Evolutionary conservation across 2,329 filamentous ascomycete species (phyloP), one percentile per base, ranked within the genome.

Genomic region (Colletotrichum sojae): DNA sequence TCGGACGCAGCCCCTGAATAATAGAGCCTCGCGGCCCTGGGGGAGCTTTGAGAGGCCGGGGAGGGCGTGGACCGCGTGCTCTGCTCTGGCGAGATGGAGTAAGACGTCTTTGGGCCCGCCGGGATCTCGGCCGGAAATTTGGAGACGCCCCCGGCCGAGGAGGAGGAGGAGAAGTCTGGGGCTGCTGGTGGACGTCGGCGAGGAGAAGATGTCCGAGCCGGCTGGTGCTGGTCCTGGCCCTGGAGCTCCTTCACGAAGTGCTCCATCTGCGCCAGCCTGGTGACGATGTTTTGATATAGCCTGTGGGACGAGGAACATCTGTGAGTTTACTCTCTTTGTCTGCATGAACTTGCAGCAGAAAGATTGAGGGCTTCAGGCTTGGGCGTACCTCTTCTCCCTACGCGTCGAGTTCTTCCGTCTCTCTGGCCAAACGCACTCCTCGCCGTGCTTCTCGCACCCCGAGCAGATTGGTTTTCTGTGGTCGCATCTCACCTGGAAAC

Each of bases 191-290:
- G 31, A 8, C 31, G 31, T 36, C 31, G 40, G 40, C 40, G 10
- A 15, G 40, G 40, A 43, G 46, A 18, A 49, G 18, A 9, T 18
- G 46, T 12, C 18, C 18, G 46, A 18, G 46, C 36, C 18, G 54
- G 46, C 5, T n/a, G n/a, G n/a, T n/a, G n/a, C n/a, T n/a, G n/a
- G n/a, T n/a, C 46, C 13, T 49, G 15, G 40, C 16, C 36, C 4
- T 63, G 61, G 3, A 63, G 27, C 9, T 63, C 53, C 20, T 63
- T 45, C 1, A 63, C 61, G 10, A 63, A 27, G 9, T 40, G 40
- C 36, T 63, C 61, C 61, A 63, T 63, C 43, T 63, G 61, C 15
- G 40, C 61, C 5, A 63, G 16, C 8, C 61, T 51, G 31, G 22
- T 20, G 45, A 63, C 61, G 45, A 63, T 56, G 13, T 63, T 48